Evolutionary conservation across 257 asterid genomes (phyloP), one percentile per base, ranked within the genome.

Genomic region (Capsicum rhomboideum): DNA sequence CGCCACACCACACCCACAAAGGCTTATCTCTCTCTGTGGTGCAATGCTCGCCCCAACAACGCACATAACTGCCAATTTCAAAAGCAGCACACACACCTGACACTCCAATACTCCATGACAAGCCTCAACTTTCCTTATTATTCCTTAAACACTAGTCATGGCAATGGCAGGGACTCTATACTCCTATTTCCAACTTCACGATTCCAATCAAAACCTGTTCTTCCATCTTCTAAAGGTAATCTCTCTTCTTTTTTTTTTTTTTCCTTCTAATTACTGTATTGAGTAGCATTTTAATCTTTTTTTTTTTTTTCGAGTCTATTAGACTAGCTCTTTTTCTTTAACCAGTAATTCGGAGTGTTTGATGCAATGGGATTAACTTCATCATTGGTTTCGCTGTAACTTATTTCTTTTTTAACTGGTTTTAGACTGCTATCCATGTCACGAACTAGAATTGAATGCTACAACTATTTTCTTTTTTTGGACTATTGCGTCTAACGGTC

Each of bases 71-170:
- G 91, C 85, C 90, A 82, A 86, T 82, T 80, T 75, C 12, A 37
- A 56, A 80, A 50, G 50, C 82, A 82, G 26, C 12, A 67, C 83
- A 10, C 31, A 83, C 31, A 18, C 3, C 4, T n/a, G n/a, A 34
- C 40, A 34, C 4, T 34, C 40, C 75, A 11, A 59, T 16, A 53
- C 84, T 46, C 83, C 69, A 92, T 94, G 98, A 92, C 90, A 16
- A 89, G 87, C 90, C 88, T 89, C 74, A 90, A 91, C 86, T 89
- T 90, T 63, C 91, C 93, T 82, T 86, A 80, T 82, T 86, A 80
- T 88, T 82, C 92, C 55, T 84, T 85, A 44, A 89, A 84, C 0
- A 58, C 67, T 85, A 84, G 82, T 79, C 83, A 84, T 85, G 88
- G n/a, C n/a, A n/a, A n/a, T n/a, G n/a, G 85, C 82, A 88, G 89